phyloP scores from a whole-genome alignment of 2,329 filamentous ascomycete genomes.

The Hypoxylon sp. region DNA sequence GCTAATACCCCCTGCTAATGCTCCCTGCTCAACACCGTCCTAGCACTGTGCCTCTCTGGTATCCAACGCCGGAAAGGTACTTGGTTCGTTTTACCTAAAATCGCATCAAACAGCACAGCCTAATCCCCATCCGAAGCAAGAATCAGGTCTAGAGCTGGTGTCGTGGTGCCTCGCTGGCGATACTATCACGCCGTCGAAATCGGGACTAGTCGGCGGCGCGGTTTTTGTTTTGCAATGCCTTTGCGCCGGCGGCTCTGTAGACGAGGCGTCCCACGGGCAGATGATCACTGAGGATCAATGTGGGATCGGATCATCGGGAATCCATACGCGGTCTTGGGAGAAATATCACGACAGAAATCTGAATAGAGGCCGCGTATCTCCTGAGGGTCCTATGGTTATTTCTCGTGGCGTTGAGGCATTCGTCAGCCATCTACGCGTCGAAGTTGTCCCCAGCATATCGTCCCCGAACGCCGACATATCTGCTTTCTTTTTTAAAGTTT shows the following conservation, averaged over 20 bases:
- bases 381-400: slow-evolving; percentile 17
- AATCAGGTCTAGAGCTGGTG: slow-evolving; percentile 26
- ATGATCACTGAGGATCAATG: slow-evolving; percentile 4
- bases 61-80: slow-evolving; percentile 10
- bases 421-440: slow-evolving; percentile 12
- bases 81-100: too few relatives aligned
- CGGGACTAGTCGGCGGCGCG: slow-evolving; percentile 16
- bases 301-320: slow-evolving; percentile 21
- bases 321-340: neutral
- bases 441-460: neutral
- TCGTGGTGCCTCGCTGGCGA: slow-evolving; percentile 15
- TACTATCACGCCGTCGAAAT: slow-evolving; percentile 22
- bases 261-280: neutral
- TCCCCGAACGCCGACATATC: slow-evolving; percentile 1
- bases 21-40: slow-evolving; percentile 9
- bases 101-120: slow-evolving; percentile 12
- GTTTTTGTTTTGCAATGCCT: slow-evolving; percentile 29
- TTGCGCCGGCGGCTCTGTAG: slow-evolving; percentile 7
- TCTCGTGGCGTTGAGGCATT: slow-evolving; percentile 15
- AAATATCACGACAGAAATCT: slow-evolving; percentile 14
- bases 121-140: slow-evolving; percentile 18
- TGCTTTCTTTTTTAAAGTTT: neutral
- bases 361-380: neutral
- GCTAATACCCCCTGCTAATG: too few relatives aligned
- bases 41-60: slow-evolving; percentile 11